Percentiles rank a stretch among this genome's conserved stretches.
These are phyloP conservation scores for Scopulariopsis brevicaulis DNA, from an alignment of 2,329 filamentous ascomycete genomes.

Conservation along the genomic window DNA sequence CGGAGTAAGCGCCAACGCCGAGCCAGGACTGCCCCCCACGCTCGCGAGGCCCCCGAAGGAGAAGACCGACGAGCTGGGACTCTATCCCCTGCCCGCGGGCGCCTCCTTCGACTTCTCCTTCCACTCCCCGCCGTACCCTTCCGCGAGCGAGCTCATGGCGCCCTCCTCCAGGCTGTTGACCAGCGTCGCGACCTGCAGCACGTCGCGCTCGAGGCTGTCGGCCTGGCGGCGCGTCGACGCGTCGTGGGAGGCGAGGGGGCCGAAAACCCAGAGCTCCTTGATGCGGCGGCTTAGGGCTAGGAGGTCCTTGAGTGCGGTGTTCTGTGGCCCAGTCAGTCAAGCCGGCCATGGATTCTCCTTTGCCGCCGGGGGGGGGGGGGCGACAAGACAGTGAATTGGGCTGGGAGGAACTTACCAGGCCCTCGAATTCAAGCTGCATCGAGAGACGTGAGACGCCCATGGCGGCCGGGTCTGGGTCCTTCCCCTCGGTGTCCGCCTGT, in stretches of 20 bases:
- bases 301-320: constrained; percentile 31
- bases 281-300: constrained; percentile 29
- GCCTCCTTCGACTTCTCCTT: constrained; percentile 13
- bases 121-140: constrained; percentile 23
- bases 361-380: neutral
- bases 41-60: neutral
- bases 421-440: constrained; percentile 33
- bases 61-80: neutral
- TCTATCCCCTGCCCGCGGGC: neutral
- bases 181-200: constrained; percentile 20
- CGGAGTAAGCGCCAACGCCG: too few species aligned
- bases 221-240: constrained; percentile 21
- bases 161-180: constrained; percentile 21
- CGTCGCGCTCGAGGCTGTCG: constrained; percentile 22
- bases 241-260: constrained; percentile 26
- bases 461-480: constrained; percentile 22
- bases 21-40: too few species aligned
- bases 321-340: constrained; percentile 13
- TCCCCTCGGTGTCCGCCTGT: constrained; percentile 23
- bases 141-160: constrained; percentile 21
- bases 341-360: neutral
- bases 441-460: constrained; percentile 29
- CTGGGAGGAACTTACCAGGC: constrained; percentile 17
- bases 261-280: constrained; percentile 34
- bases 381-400: too few species aligned